Evolutionary conservation across 2,329 filamentous ascomycete species (phyloP), one percentile per base, ranked within the genome.

Genomic region (Apiospora phragmitis): DNA sequence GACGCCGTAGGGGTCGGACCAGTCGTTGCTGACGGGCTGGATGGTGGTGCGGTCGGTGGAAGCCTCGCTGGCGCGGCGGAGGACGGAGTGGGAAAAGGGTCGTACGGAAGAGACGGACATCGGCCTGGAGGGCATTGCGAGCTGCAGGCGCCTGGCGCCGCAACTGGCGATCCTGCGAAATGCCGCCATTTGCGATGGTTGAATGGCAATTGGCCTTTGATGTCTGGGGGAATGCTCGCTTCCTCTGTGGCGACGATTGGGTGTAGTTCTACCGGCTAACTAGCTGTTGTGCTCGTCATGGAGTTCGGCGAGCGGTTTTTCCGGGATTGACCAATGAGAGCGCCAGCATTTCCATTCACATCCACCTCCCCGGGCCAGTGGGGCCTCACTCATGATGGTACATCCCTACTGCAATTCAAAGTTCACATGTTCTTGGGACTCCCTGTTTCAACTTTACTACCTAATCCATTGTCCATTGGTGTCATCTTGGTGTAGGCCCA

Each of bases 121-220:
- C 51, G 73, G 68, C 49, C 73, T 74, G 45, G 76, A 71, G 70
- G 78, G 73, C 71, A 74, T 75, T 69, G 75, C 72, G 69, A 79
- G 74, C 73, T 80, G 85, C 77, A 92, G 84, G 77, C 91, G 90
- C 84, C 89, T 91, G 83, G 91, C 91, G 82, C 89, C 87, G 83
- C 87, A 89, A 87, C 90, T 88, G 82, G 91, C 91, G 80, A 94
- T 87, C 83, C 93, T 90, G 84, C 90, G 90, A 80, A 94, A 85
- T 77, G 90, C 87, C 82, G 92, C 88, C 92, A 94, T 94, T 84
- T 78, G 74, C 76, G 75, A 73, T 76, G 73, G 76, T 75, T 71
- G 73, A 72, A 72, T 74, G 73, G 75, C 77, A 77, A 78, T 79
- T 74, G 78, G 74, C 71, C 71, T 69, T 51, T 68, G 66, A 47